Evolutionary conservation across 2,329 filamentous ascomycete genomes (phyloP).

Genomic region (Talaromyces albobiverticillius): DNA sequence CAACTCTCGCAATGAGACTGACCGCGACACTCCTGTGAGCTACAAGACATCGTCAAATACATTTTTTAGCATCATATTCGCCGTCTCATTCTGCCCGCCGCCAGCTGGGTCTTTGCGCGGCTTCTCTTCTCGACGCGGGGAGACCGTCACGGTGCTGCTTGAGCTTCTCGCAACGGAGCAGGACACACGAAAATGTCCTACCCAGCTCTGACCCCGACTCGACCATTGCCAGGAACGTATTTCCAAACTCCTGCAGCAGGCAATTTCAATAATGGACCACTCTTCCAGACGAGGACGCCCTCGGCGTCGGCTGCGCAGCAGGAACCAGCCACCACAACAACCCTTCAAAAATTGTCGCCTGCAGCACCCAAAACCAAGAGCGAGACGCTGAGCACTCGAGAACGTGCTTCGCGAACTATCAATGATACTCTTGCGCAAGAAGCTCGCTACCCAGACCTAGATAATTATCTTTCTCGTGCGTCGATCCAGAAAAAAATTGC

Average conservation of each 20-base stretch:
- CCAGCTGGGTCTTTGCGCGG: conserved; percentile 14
- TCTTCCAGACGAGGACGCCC: conserved; percentile 28
- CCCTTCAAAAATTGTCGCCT: conserved; percentile 34
- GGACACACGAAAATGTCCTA: conserved; percentile 39
- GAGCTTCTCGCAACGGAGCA: conserved; percentile 15
- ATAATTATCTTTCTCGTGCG: conserved; percentile 85
- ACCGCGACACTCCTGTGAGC: conserved; percentile 1
- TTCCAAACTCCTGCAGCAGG: conserved; percentile 39
- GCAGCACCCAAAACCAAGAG: conserved; percentile 43
- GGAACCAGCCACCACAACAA: conserved; percentile 24
- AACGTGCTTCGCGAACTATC: conserved; percentile 78
- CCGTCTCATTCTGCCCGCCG: neutral
- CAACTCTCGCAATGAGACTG: conserved; percentile 5
- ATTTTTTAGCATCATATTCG: neutral
- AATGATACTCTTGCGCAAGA: conserved; percentile 75
- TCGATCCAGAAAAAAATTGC: conserved; percentile 25
- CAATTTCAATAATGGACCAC: conserved; percentile 35
- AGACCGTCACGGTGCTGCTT: conserved; percentile 21
- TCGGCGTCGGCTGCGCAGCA: conserved; percentile 26
- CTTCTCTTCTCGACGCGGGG: conserved; percentile 21
- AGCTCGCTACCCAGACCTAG: conserved; percentile 80
- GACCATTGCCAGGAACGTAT: conserved; percentile 41
- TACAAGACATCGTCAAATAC: neutral
- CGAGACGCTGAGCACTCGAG: conserved; percentile 63
- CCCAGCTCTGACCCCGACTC: conserved; percentile 39